Evolutionary conservation across 768 basidiomycete species (phyloP), one percentile per base, ranked within the genome.

Genomic region (Suillus paluster): DNA sequence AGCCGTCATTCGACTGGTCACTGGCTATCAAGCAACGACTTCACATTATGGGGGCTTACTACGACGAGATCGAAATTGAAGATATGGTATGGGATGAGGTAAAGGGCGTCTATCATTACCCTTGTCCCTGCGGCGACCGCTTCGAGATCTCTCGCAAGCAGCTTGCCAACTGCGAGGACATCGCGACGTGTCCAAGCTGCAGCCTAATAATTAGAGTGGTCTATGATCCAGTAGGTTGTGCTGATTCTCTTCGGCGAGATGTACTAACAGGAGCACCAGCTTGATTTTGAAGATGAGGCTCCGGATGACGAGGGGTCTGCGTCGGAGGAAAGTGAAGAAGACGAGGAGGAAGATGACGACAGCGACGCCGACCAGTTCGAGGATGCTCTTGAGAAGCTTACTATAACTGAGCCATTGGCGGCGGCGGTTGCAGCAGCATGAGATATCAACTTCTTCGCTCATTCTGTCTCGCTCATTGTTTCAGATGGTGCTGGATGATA

Each of bases 51-150:
- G 90, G 88, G 17, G 89, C 89, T 23, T 94, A 92, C 75, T 96
- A 98, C 81, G 95, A 98, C 80, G 96, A 97, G 76, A 87, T 98
- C 27, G 95, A 98, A 73, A 97, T 98, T 58, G 97, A 98, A 72
- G 96, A 97, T 70, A 96, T 97, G 89, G 84, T 79, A 17, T 97
- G 94, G 93, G 95, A 97, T 73, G 81, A 83, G 25, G 86, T 83
- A 59, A 92, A 90, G 71, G 73, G 83, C 45, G 91, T 98, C 5
- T 98, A 89, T 71, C 96, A 99, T 80, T 97, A 96, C 74, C 97
- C 96, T 0, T 99, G 95, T 71, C 96, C 97, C 1, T 99, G 97
- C 71, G 97, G 97, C 10, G 97, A 99, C 78, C 88, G 96, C 45
- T 99, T 99, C 78, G 97, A 99, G 76, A 98, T 99, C 66, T 87